A percentile compares a stretch with the other conserved stretches of the same genome.
phyloP scores from a whole-genome alignment of 257 asterid species.

The Rhazya stricta region DNA sequence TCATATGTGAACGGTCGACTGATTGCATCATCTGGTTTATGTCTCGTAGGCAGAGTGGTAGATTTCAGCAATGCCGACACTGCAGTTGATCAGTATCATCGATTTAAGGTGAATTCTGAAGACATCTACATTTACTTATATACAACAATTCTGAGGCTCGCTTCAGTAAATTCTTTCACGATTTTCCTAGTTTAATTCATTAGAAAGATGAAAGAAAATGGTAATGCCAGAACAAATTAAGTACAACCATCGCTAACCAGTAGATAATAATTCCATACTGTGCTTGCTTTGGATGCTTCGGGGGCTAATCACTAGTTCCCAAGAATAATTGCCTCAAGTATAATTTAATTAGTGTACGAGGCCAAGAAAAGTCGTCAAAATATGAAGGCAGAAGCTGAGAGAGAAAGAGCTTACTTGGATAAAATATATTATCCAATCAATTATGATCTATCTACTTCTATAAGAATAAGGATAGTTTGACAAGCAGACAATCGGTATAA shows the following conservation, averaged over 20 bases:
- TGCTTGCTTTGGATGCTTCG: not conserved
- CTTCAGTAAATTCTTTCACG: not conserved
- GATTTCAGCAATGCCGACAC: constrained; percentile 82
- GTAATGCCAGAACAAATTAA: not conserved
- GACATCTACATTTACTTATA: not conserved
- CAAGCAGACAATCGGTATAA: constrained; percentile 11
- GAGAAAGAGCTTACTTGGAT: not conserved
- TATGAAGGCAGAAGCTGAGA: not conserved
- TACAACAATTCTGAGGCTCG: no score
- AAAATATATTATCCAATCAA: not conserved
- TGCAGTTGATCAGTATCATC: constrained; percentile 87
- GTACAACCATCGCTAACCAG: not conserved
- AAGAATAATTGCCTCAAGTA: not conserved
- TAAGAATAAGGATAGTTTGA: constrained; percentile 20
- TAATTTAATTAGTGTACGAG: not conserved
- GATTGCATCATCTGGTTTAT: constrained; percentile 4
- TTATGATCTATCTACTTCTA: not conserved
- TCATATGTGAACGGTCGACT: not conserved
- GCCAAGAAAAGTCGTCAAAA: not conserved
- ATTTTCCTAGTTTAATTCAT: not conserved
- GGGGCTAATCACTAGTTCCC: not conserved
- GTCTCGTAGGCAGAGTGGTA: constrained; percentile 50
- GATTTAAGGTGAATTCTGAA: constrained; percentile 47
- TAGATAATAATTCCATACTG: not conserved
- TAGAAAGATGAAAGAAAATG: not conserved